Evolutionary conservation across 2,329 filamentous ascomycete genomes (phyloP).

Genomic region (Hymenoscyphus salicellus): DNA sequence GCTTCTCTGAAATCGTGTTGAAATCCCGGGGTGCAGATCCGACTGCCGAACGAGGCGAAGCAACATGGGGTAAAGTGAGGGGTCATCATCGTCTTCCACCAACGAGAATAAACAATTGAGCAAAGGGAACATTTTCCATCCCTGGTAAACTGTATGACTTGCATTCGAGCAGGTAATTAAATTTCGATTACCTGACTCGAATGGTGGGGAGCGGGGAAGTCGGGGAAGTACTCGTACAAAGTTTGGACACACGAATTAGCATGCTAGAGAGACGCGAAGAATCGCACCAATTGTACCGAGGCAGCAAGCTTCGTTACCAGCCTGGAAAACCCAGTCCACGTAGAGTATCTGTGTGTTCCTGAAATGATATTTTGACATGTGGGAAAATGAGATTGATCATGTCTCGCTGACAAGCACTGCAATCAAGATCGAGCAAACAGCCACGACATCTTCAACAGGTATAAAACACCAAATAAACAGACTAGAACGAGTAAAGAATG

Average conservation of each 20-base stretch:
- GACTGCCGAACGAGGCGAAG: not conserved
- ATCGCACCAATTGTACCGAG: not conserved
- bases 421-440: too few relatives aligned
- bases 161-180: not conserved
- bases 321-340: not conserved
- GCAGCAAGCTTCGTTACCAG: not conserved
- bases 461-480: too few relatives aligned
- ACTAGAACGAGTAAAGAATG: too few relatives aligned
- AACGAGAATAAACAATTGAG: not conserved
- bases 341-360: not conserved
- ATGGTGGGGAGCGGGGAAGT: not conserved
- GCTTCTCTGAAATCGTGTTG: not conserved
- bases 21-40: not conserved
- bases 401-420: too few relatives aligned
- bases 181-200: not conserved
- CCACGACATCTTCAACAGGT: too few relatives aligned
- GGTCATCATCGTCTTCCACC: not conserved
- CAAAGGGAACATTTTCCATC: not conserved
- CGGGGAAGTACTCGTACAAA: too few relatives aligned
- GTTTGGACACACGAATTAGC: too few relatives aligned
- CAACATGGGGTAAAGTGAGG: not conserved
- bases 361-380: not conserved
- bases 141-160: not conserved
- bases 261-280: not conserved
- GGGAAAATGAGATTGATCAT: not conserved